These are phyloP conservation scores for Oxyria digyna DNA, from an alignment of 148 eudicot genomes.

Conservation along the genomic window DNA sequence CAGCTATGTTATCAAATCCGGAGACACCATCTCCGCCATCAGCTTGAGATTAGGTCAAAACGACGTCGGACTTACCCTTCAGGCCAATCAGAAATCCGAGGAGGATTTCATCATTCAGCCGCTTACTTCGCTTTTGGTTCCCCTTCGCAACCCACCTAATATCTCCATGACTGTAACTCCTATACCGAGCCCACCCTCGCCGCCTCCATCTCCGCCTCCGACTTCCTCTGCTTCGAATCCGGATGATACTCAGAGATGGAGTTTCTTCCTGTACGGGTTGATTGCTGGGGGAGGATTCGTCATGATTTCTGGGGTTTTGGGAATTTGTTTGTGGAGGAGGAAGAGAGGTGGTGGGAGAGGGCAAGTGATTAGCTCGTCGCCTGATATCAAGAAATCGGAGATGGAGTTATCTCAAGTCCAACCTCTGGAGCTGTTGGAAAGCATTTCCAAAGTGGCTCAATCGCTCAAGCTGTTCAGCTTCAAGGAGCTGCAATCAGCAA, in stretches of 20 bases:
- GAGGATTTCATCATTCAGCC: background rate
- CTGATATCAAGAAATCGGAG: constrained; percentile 9
- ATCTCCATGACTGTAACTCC: constrained; percentile 19
- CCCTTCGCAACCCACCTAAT: background rate
- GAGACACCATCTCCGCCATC: background rate
- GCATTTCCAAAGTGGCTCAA: constrained; percentile 30
- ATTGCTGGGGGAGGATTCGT: constrained; percentile 28
- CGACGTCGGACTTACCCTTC: background rate
- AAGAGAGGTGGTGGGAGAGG: constrained; percentile 11
- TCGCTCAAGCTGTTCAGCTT: constrained; percentile 34
- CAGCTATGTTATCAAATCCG: background rate
- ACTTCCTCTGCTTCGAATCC: constrained; percentile 10
- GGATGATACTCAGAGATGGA: constrained; percentile 19
- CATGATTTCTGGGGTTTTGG: constrained; percentile 5
- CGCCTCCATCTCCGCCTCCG: constrained; percentile 14
- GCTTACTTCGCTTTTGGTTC: background rate
- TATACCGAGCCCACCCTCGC: constrained; percentile 11
- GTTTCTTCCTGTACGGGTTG: constrained; percentile 28
- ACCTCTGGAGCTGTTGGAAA: constrained; percentile 15
- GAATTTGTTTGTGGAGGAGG: constrained; percentile 7
- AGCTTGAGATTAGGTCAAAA: background rate
- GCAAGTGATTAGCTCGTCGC: constrained; percentile 10
- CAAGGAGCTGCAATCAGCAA: constrained; percentile 46
- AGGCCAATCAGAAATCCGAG: background rate
- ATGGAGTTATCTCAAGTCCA: constrained; percentile 10